Evolutionary conservation across 2,329 filamentous ascomycete species (phyloP), one percentile per base, ranked within the genome.

Genomic region (Pseudocercospora vitis): DNA sequence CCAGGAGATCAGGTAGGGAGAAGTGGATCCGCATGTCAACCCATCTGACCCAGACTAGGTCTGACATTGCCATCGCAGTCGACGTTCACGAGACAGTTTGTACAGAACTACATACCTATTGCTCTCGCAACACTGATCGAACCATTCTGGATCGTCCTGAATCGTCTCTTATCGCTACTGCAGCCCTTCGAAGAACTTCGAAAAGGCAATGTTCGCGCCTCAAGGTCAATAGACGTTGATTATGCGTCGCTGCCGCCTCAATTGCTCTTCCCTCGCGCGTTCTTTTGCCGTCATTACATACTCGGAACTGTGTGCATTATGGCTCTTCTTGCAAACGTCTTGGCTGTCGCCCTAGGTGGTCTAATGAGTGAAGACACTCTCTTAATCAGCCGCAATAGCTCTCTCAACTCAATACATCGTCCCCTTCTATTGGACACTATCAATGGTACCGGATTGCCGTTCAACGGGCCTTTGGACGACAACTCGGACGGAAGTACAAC

Each of bases 191-290:
- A 78, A 2, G 74, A 80, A 11, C 66, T 85, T 0, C 71, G 72
- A 16, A 54, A 60, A 4, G 75, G 78, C 0, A 68, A 72, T 5
- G 70, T 74, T 0, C 45, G 53, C 6, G 56, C 72, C 0, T 51
- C 51, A 1, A 56, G 58, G 1, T 71, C 73, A 0, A 65, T 70
- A 0, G 74, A 79, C 0, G 55, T 81, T 0, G 63, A 78, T 3
- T 86, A 85, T 49, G 78, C 74, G 0, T 79, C 81, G 0, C 54
- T 84, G 0, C 82, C 83, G 0, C 81, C 82, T 0, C 80, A 82
- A 19, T 65, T 85, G 0, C 70, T 73, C 0, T 4, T 81, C 0
- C 74, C 73, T 59, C 71, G 76, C 31, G 81, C 82, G 0, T 1
- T 80, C 0, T 68, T 64, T 2, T 69, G 75, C 0, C 52, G 65